These are phyloP conservation scores for Verbascum thapsus DNA, from an alignment of 257 asterid species.

Conservation along the genomic window DNA sequence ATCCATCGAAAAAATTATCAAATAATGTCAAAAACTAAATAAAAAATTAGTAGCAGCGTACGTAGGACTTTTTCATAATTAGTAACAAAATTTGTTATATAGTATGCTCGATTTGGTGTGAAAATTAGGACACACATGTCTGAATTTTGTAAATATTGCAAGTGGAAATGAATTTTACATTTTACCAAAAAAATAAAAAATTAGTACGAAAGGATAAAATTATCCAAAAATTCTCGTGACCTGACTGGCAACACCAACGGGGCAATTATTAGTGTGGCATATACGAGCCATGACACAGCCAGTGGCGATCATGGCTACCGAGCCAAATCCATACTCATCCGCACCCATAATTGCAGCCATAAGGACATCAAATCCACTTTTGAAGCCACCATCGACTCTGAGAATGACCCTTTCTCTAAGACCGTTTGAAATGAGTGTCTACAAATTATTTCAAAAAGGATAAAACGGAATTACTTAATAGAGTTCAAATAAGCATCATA, in stretches of 20 bases:
- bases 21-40: conserved; percentile 8
- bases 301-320: conserved; percentile 98
- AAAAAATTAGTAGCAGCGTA: too few species aligned
- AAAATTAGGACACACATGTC: too few species aligned
- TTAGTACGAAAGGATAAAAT: neutral
- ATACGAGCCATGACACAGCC: conserved; percentile 99
- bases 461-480: conserved; percentile 18
- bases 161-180: too few species aligned
- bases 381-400: conserved; percentile 99
- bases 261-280: conserved; percentile 98
- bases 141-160: too few species aligned
- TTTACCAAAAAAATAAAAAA: too few species aligned
- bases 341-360: conserved; percentile 99
- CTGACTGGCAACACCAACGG: conserved; percentile 99
- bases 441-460: conserved; percentile 24
- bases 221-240: conserved; percentile 37
- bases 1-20: conserved; percentile 24
- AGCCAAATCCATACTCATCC: conserved; percentile 98
- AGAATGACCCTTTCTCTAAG: conserved; percentile 98
- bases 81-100: too few species aligned
- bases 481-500: neutral
- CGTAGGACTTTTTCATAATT: too few species aligned
- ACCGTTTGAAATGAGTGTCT: conserved; percentile 91
- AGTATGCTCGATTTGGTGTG: too few species aligned
- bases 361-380: conserved; percentile 92